Base-by-base conservation (phyloP, 306 rosid species). In the Lathyrus tuberosus region DNA sequence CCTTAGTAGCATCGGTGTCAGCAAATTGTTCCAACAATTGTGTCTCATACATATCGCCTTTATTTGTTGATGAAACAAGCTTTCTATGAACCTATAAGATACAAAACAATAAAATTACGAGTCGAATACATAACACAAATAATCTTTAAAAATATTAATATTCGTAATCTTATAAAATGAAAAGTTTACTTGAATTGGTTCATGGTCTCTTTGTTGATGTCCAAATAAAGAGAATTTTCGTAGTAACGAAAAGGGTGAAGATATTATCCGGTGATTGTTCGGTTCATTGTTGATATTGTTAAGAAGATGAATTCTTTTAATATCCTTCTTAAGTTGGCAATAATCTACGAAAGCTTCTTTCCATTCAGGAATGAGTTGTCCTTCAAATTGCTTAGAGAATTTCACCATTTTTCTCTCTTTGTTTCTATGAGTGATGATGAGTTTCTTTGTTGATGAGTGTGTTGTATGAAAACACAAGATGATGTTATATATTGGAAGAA, bases 321-420 rank as follows among this genome's bases (percentile, higher is more conserved):
- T 81, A 73, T 83, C 91, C 62, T 87, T 95, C 78, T 95, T 91
- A 49, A 95, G 96, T 85, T 83, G 76, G 84, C 92, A 75, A 61
- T 95, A 95, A 83, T 95, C 97, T 12, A 95, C 97, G 78, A 86
- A 95, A 60, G 96, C 97, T 14, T 95, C 95, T 80, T 91, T 95
- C 99, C 99, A 95, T 87, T 95, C 99, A 22, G 99, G 99, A 60
- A 95, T 85, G 56, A 91, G 80, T 69, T 95, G 99, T 31, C 85
- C 92, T 35, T 95, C 97, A 75, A 95, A 95, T 42, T 95, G 97
- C 84, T 84, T 89, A n/a, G 95, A 86, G 73, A 95, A 95, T 77
- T 91, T 95, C 78, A 91, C 97, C 99, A 95, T 95, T 40, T 79
- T 76, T 66, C 44, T 74, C 18, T 73, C 20, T 76, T 47, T 54